Evolutionary conservation across 225 moss, liverwort and hornwort genomes (phyloP).

Genomic region (Pseudisothecium myosuroides): DNA sequence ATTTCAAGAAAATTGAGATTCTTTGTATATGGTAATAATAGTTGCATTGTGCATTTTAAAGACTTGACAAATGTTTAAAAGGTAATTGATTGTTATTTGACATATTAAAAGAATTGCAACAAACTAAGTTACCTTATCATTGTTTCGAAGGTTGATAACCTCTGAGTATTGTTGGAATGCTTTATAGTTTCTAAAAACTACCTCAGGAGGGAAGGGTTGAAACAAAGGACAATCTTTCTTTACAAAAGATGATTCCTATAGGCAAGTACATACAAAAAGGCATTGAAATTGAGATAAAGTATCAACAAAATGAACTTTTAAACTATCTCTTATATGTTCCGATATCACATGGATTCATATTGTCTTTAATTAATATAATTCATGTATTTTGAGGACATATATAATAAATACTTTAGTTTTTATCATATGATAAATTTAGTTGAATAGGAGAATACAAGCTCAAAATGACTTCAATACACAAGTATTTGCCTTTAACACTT

Average conservation of each 20-base stretch:
- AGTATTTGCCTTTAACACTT: not conserved
- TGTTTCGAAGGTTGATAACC: slow-evolving; percentile 71
- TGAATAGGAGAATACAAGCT: too few species aligned
- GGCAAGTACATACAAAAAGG: not conserved
- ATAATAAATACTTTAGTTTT: not conserved
- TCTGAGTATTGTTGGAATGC: slow-evolving; percentile 68
- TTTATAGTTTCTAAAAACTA: slow-evolving; percentile 60
- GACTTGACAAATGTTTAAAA: not conserved
- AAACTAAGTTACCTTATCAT: slow-evolving; percentile 72
- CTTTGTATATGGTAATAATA: not conserved
- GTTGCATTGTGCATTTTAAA: not conserved
- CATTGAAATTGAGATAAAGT: not conserved
- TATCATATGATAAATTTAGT: not conserved
- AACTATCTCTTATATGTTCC: not conserved
- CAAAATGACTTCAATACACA: not conserved
- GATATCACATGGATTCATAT: not conserved
- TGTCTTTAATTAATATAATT: not conserved
- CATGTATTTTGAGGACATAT: too few species aligned
- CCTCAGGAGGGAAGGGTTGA: slow-evolving; percentile 84
- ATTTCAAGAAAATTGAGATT: not conserved
- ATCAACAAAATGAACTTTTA: not conserved
- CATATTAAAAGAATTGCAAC: not conserved
- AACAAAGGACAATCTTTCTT: slow-evolving; percentile 61
- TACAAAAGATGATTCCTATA: slow-evolving; percentile 54
- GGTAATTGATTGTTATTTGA: not conserved